Base-by-base conservation (phyloP, 164 flowering plant species). In the Umbellularia californica region DNA sequence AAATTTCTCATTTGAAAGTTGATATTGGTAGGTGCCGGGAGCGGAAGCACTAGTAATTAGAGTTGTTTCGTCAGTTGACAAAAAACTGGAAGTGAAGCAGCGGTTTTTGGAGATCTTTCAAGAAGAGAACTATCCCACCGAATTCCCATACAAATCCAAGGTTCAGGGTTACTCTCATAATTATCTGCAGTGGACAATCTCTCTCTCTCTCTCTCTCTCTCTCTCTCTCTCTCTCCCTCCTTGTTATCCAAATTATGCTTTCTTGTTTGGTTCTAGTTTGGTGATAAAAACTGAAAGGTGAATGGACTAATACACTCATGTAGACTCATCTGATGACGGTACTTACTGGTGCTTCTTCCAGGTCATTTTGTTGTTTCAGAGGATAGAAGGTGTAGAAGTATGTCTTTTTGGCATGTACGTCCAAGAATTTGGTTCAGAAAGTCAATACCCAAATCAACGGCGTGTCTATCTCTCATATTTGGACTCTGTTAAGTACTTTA, bases 321-420 rank as follows among this genome's bases (percentile, higher is more conserved):
- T 20, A 9, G 20, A 10, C n/a, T 51, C 69, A 25, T 30, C 33
- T 47, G 51, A 52, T 72, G 73, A 60, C 22, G 35, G 11, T 28
- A 5, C 15, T 9, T 65, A 15, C 52, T 19, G 50, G 51, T 74
- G 68, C 15, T 63, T 76, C 69, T 74, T 82, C 69, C 87, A 96
- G 99, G 99, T 91, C 20, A 68, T 96, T 79, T 81, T 96, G 72
- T 82, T 96, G 74, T 96, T 96, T 83, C 99, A 96, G 84, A 96
- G 88, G 84, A 96, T 94, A 81, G 99, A 96, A 83, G 98, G 98
- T 47, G 99, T 96, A n/a, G 99, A 96, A 85, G 99, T 96, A 20
- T 94, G 98, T 85, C 83, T 96, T 19, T 96, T 92, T 84, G 97
- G 97, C 77, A 96, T 96, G 99, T 96, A 94, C 80, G 98, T 94